A percentile compares a stretch with the other conserved stretches of the same genome.
Evolutionary conservation across 768 basidiomycete genomes (phyloP).

Genomic region (Leccinum broughii): DNA sequence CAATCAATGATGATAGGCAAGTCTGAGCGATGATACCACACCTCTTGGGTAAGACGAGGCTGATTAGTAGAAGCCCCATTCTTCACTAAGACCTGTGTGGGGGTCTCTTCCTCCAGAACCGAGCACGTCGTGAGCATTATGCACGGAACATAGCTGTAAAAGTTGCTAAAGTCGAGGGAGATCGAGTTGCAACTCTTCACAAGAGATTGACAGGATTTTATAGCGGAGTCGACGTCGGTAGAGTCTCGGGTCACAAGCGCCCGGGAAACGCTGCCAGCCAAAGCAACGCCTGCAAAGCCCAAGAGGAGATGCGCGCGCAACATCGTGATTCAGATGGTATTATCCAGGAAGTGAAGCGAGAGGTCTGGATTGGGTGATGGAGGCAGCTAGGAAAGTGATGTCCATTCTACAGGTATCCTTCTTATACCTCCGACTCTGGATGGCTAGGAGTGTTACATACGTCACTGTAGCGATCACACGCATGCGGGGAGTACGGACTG

Average conservation of each 20-base stretch:
- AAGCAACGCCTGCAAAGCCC: constrained; percentile 4
- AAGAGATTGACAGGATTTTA: constrained; percentile 17
- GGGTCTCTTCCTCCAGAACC: neutral
- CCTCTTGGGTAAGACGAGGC: constrained; percentile 17
- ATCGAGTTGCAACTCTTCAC: constrained; percentile 22
- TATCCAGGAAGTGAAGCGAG: neutral
- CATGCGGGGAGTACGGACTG: neutral
- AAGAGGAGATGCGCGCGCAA: neutral
- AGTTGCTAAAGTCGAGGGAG: constrained; percentile 16
- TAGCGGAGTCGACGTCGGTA: constrained; percentile 1
- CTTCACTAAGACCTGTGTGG: constrained; percentile 7
- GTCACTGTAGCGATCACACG: neutral
- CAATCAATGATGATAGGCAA: neutral
- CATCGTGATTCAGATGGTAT: constrained; percentile 1
- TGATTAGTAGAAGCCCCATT: constrained; percentile 18
- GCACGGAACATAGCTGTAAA: constrained; percentile 22
- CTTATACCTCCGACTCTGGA: neutral
- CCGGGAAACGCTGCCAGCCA: constrained; percentile 1
- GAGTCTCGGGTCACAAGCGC: constrained; percentile 15
- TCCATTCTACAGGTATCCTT: neutral
- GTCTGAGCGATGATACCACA: neutral
- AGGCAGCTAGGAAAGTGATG: neutral
- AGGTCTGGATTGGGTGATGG: neutral
- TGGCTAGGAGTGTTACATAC: neutral
- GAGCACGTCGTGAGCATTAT: constrained; percentile 23